These are phyloP conservation scores for Cladosporium halotolerans DNA, from an alignment of 2,329 filamentous ascomycete genomes.

Conservation along the genomic window DNA sequence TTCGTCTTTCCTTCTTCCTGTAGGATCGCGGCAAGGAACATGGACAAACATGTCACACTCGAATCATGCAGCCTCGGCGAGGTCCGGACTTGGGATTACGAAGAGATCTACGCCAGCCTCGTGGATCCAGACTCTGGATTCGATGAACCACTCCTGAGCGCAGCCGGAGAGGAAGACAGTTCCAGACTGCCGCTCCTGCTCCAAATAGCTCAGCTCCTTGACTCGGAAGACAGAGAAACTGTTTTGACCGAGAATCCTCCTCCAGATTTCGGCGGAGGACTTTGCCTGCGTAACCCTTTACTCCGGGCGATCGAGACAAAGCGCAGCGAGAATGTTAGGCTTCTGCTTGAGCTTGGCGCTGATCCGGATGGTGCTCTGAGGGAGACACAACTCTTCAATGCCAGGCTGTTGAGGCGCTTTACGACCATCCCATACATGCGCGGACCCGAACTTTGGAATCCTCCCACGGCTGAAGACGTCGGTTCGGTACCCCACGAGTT, in stretches of 20 bases:
- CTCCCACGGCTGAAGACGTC: neutral
- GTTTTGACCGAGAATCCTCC: neutral
- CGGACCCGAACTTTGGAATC: neutral
- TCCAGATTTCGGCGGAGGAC: neutral
- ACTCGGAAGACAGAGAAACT: neutral
- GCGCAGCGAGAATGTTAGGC: neutral
- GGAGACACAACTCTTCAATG: neutral
- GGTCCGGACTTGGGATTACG: too few relatives aligned
- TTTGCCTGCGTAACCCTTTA: neutral
- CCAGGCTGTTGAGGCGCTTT: neutral
- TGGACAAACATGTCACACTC: too few relatives aligned
- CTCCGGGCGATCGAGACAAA: slow-evolving; percentile 6
- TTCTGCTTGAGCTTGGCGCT: slow-evolving; percentile 1
- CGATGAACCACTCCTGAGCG: too few relatives aligned
- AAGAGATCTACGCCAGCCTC: too few relatives aligned
- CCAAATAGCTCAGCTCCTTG: neutral
- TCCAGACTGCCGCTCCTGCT: neutral
- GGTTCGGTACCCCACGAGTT: neutral
- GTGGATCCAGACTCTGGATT: too few relatives aligned
- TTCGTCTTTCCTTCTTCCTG: too few relatives aligned
- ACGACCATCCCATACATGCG: neutral
- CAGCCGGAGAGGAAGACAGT: neutral
- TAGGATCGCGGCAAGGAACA: too few relatives aligned
- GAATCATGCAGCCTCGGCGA: too few relatives aligned
- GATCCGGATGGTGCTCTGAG: slow-evolving; percentile 2